These are phyloP conservation scores for Alternaria sp. DNA, from an alignment of 2,329 filamentous ascomycete genomes.

Conservation along the genomic window DNA sequence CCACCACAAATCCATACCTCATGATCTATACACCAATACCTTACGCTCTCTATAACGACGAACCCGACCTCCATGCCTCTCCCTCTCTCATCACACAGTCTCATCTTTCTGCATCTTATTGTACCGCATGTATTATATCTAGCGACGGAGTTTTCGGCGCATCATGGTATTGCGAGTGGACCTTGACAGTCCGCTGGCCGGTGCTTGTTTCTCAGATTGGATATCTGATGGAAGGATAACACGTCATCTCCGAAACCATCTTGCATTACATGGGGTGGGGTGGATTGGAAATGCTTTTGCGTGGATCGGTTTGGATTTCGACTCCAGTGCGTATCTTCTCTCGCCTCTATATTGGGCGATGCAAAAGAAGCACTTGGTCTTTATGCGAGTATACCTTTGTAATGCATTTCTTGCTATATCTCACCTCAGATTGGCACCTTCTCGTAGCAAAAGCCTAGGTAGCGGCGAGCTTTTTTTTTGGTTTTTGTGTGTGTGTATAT, in stretches of 20 bases:
- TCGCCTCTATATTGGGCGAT: conserved; percentile 17
- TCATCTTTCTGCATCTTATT: conserved; percentile 18
- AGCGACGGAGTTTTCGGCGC: conserved; percentile 46
- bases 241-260: conserved; percentile 31
- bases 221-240: conserved; percentile 35
- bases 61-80: conserved; percentile 30
- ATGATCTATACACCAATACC: conserved; percentile 27
- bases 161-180: conserved; percentile 16
- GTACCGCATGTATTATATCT: conserved; percentile 42
- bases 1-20: conserved; percentile 39
- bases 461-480: conserved; percentile 15
- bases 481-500: conserved; percentile 6
- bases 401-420: conserved; percentile 29
- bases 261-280: conserved; percentile 35
- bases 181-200: conserved; percentile 15
- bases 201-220: conserved; percentile 26
- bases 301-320: conserved; percentile 19
- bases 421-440: conserved; percentile 18
- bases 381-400: conserved; percentile 32
- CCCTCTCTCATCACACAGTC: conserved; percentile 18
- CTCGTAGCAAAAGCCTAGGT: conserved; percentile 3
- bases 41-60: conserved; percentile 29
- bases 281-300: conserved; percentile 8
- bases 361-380: conserved; percentile 15
- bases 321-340: conserved; percentile 8